A percentile compares a stretch with the other conserved stretches of the same genome.
These are phyloP conservation scores for Alternaria panax DNA, from an alignment of 2,329 filamentous ascomycete species.

Conservation along the genomic window DNA sequence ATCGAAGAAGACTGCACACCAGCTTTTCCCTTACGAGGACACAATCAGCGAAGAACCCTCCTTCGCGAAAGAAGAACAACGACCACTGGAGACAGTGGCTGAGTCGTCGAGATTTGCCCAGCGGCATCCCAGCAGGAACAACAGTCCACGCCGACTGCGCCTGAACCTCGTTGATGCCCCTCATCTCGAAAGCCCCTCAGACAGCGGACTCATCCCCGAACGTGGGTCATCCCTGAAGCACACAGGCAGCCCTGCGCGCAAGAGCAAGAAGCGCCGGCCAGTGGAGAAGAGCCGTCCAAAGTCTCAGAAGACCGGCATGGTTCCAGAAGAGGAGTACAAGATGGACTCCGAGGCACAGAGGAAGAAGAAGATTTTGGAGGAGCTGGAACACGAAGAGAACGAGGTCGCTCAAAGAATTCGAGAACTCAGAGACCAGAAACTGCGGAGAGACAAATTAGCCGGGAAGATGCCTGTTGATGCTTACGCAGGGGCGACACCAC, in stretches of 20 bases:
- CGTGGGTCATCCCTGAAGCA: constrained; percentile 46
- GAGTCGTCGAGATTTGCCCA: constrained; percentile 41
- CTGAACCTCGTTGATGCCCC: constrained; percentile 34
- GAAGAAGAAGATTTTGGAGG: constrained; percentile 42
- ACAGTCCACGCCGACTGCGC: constrained; percentile 41
- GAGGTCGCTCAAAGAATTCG: constrained; percentile 65
- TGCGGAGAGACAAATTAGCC: constrained; percentile 58
- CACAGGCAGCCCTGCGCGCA: constrained; percentile 43
- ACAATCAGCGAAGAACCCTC: constrained; percentile 49
- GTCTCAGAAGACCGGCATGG: constrained; percentile 37
- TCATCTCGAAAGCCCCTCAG: constrained; percentile 35
- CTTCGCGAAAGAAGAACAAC: constrained; percentile 20
- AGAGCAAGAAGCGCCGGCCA: constrained; percentile 35
- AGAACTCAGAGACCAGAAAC: constrained; percentile 64
- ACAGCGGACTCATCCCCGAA: constrained; percentile 43
- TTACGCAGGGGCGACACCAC: constrained; percentile 53
- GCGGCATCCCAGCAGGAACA: constrained; percentile 42
- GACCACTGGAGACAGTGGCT: constrained; percentile 16
- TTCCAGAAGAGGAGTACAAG: constrained; percentile 36
- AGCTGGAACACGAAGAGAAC: constrained; percentile 56
- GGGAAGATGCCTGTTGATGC: constrained; percentile 39
- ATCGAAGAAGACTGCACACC: constrained; percentile 29
- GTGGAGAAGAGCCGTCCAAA: constrained; percentile 35
- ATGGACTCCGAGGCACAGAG: constrained; percentile 31
- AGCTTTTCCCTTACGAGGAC: constrained; percentile 45